phyloP scores from a whole-genome alignment of 495 filamentous ascomycete species.

The Hypoxylon crocopeplum region DNA sequence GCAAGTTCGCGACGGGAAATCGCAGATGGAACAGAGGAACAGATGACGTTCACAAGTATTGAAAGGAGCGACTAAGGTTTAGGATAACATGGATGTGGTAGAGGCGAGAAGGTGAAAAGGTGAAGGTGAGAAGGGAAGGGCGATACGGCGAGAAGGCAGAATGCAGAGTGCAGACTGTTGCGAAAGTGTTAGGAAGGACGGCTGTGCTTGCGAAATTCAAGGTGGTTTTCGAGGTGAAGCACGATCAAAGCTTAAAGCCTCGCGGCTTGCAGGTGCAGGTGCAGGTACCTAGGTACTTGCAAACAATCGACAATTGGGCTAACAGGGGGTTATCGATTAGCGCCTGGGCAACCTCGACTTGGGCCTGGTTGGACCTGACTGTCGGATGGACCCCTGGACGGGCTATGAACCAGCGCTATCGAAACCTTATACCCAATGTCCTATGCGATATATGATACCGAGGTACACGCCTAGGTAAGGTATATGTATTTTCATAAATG shows the following conservation, averaged over 20 bases:
- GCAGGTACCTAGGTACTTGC: constrained; percentile 1
- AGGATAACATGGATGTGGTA: not conserved
- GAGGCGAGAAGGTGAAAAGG: too few species aligned
- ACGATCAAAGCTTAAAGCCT: constrained; percentile 25
- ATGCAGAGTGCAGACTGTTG: too few species aligned
- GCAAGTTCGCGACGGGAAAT: not conserved
- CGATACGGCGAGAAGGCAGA: not conserved
- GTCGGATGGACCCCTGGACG: too few species aligned
- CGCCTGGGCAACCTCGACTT: not conserved
- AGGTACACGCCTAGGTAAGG: too few species aligned
- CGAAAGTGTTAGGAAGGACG: too few species aligned
- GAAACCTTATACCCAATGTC: too few species aligned
- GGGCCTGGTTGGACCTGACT: too few species aligned
- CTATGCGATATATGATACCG: too few species aligned
- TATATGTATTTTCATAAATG: too few species aligned
- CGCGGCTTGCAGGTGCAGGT: not conserved
- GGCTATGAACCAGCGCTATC: too few species aligned
- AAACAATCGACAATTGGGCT: not conserved
- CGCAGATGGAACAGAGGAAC: constrained; percentile 2
- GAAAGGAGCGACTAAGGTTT: constrained; percentile 32
- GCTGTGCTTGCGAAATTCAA: too few species aligned
- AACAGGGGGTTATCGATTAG: constrained; percentile 18
- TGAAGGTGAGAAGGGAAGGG: not conserved
- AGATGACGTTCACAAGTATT: not conserved
- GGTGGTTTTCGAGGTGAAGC: constrained; percentile 15